These are phyloP conservation scores for Thalassiosira livingstoniorum DNA, from an alignment of 352 stramenopile species.

Conservation along the genomic window DNA sequence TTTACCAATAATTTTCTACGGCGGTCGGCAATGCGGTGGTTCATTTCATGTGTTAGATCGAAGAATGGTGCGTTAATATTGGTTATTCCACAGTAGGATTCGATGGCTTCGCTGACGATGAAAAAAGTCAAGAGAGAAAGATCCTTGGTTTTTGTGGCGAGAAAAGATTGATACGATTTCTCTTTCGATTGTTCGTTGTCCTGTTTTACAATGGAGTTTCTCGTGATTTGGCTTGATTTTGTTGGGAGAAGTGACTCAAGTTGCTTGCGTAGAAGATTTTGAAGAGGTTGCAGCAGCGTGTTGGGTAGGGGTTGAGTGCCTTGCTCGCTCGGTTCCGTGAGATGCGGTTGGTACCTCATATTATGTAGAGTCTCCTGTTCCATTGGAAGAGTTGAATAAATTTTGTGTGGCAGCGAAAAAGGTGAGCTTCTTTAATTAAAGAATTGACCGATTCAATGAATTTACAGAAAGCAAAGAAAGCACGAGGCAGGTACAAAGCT, in stretches of 20 bases:
- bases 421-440: background rate
- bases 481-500: no score
- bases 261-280: slow-evolving; percentile 41
- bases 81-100: slow-evolving; percentile 46
- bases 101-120: slow-evolving; percentile 47
- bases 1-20: slow-evolving; percentile 43
- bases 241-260: slow-evolving; percentile 28
- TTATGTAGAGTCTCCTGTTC: slow-evolving; percentile 21
- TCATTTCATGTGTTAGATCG: slow-evolving; percentile 39
- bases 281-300: slow-evolving; percentile 33
- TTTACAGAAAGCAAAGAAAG: background rate
- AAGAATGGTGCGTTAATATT: slow-evolving; percentile 62
- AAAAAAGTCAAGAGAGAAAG: slow-evolving; percentile 47
- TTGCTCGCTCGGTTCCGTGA: slow-evolving; percentile 34
- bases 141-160: slow-evolving; percentile 37
- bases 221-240: no score
- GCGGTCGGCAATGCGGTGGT: slow-evolving; percentile 31
- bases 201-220: no score
- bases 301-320: slow-evolving; percentile 41
- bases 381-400: background rate
- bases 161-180: no score
- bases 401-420: background rate
- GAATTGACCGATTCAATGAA: background rate
- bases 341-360: slow-evolving; percentile 17
- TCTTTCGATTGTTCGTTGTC: no score